Evolutionary conservation across 2,329 filamentous ascomycete species (phyloP), one percentile per base, ranked within the genome.

Genomic region (Paecilomyces variotii): DNA sequence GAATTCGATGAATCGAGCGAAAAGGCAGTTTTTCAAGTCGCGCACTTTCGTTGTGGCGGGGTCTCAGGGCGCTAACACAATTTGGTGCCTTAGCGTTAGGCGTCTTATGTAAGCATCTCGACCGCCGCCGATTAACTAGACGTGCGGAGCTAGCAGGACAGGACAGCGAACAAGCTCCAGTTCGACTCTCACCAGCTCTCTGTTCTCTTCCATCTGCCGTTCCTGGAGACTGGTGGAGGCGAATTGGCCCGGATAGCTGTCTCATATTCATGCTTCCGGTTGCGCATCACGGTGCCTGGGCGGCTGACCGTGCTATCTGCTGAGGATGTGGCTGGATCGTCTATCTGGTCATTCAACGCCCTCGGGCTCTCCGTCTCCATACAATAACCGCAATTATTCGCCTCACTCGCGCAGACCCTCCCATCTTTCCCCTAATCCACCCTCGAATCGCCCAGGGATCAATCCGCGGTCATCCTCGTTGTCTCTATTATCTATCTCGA

Each of bases 251-350:
- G 9, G 39, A 45, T 45, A 28, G 45, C 49, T 5, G 4, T 32
- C 19, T 30, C 19, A 19, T 19, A 34, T 56, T 59, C 39, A 64
- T 64, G 63, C 61, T 45, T 27, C 49, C 56, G 52, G 52, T 51
- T 55, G 59, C 24, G 30, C 56, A 19, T 56, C 55, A 53, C 57
- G 56, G 27, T 59, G 54, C 50, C 54, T 58, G 62, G 59, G 62
- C 59, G 59, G 53, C 54, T 56, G 56, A 34, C 58, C 58, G 57
- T 59, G 57, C 57, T 54, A 54, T 56, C 56, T 58, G 53, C 54
- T 52, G 54, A 74, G 58, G 55, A 96, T 96, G 90, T 96, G 91
- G 91, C 85, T 95, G 70, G 91, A 96, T 78, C 88, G 91, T 72
- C 85, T 96, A 64, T 87, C 88, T 63, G 86, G 83, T 67, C 87